Base-by-base conservation (phyloP, 306 rosid species). In the Arachis hypogaea region DNA sequence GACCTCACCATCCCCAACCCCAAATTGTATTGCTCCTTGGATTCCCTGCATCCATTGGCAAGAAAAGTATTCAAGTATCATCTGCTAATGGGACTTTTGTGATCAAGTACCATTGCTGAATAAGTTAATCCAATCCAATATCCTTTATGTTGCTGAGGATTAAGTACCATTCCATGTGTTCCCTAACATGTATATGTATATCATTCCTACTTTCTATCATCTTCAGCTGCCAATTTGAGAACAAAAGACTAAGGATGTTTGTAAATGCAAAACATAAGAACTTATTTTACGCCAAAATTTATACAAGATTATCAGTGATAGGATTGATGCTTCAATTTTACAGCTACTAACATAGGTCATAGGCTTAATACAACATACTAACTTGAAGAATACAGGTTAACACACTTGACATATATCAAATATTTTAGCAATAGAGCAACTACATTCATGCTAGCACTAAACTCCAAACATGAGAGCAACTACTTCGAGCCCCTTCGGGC, bases 401-500 rank as follows among this genome's bases (percentile, higher is more conserved):
- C 66, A 55, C 70, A 63, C 11, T 52, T 47, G 40, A 5, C 54
- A 52, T 42, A 72, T 33, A 77, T 54, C 22, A 52, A 78, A 79
- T 56, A 73, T 14, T 14, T 75, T 75, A 52, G 71, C 63, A 46
- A 61, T 14, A 43, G 54, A 44, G 56, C 38, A 33, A 33, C 59
- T 56, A 77, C 44, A 51, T 71, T 66, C 51, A 42, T 62, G 68
- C 85, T 65, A 66, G 71, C 65, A 59, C 70, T 59, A 70, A 70
- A 59, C 84, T 71, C 69, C 67, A 70, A 74, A 76, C 62, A 74
- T 14, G 57, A 78, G 41, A 80, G 68, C 69, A 78, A 33, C 79
- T 69, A 50, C 59, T 84, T 75, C 50, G 73, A 81, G 72, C 86
- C 88, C 87, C 82, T 77, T 85, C 38, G 82, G 89, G 91, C 63